Percentiles rank a stretch among this genome's conserved stretches.
These are phyloP conservation scores for Ustilago trichophora DNA, from an alignment of 1,284 basidiomycete species.

Conservation along the genomic window DNA sequence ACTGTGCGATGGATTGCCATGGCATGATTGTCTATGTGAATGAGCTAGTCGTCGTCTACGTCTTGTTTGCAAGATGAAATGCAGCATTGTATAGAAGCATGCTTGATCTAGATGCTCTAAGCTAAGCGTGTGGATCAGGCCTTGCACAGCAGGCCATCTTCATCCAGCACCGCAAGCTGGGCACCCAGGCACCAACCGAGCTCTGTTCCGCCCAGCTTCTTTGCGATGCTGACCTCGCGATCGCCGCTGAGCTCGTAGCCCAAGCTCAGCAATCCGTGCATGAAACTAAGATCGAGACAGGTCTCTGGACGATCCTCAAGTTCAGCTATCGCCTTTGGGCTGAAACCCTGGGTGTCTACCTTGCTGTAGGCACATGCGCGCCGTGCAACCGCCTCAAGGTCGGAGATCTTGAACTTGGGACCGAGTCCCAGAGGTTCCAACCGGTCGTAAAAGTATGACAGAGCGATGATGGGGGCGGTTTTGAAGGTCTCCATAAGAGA, in stretches of 20 bases:
- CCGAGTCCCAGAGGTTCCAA: slow-evolving; percentile 78
- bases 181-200: slow-evolving; percentile 94
- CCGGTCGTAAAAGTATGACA: slow-evolving; percentile 96
- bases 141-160: slow-evolving; percentile 56
- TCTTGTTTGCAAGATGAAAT: no score
- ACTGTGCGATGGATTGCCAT: no score
- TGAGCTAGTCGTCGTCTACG: not conserved
- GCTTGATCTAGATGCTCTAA: no score
- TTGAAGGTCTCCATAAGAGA: slow-evolving; percentile 87
- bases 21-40: slow-evolving; percentile 1
- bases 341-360: slow-evolving; percentile 53
- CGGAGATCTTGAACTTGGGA: slow-evolving; percentile 57
- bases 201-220: slow-evolving; percentile 89
- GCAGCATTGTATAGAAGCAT: no score
- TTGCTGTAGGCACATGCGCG: slow-evolving; percentile 53
- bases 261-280: slow-evolving; percentile 84
- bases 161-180: slow-evolving; percentile 57
- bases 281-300: slow-evolving; percentile 94
- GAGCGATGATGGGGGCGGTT: slow-evolving; percentile 64
- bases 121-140: not conserved
- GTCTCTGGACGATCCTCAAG: slow-evolving; percentile 86
- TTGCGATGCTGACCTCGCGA: slow-evolving; percentile 72
- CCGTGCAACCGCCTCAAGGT: slow-evolving; percentile 51
- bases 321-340: slow-evolving; percentile 74
- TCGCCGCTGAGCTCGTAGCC: slow-evolving; percentile 69